These are phyloP conservation scores for Candida peoriensis DNA, from an alignment of 805 yeast species.

Conservation along the genomic window DNA sequence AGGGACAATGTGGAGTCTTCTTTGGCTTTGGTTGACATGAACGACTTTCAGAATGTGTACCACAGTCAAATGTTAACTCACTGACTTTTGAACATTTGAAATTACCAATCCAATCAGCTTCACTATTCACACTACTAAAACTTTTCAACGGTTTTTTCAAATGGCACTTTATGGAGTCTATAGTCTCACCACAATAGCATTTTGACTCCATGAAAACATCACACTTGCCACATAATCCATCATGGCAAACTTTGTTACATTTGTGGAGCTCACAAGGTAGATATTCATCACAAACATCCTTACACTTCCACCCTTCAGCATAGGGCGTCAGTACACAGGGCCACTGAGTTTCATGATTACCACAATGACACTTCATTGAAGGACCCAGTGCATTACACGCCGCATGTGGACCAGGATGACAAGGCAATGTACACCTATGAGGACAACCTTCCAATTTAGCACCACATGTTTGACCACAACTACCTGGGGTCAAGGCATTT, in stretches of 20 bases:
- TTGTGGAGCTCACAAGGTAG: constrained; percentile 70
- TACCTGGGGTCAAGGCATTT: constrained; percentile 64
- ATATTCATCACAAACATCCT: constrained; percentile 49
- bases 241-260: constrained; percentile 64
- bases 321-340: constrained; percentile 75
- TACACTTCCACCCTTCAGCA: constrained; percentile 63
- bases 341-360: constrained; percentile 55
- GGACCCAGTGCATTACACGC: constrained; percentile 79
- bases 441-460: constrained; percentile 50
- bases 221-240: constrained; percentile 82
- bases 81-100: constrained; percentile 44
- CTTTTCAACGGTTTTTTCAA: constrained; percentile 35
- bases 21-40: constrained; percentile 28
- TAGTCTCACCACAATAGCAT: constrained; percentile 75
- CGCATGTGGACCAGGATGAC: constrained; percentile 91
- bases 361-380: constrained; percentile 66
- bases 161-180: constrained; percentile 38
- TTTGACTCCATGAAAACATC: constrained; percentile 37
- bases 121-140: constrained; percentile 15
- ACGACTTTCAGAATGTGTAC: constrained; percentile 53
- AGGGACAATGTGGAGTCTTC: constrained; percentile 46
- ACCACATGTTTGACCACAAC: constrained; percentile 84
- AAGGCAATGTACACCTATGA: constrained; percentile 68
- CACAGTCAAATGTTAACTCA: constrained; percentile 55
- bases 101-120: constrained; percentile 44